These are phyloP conservation scores for Hymenoscyphus linearis DNA, from an alignment of 2,329 filamentous ascomycete genomes.

Conservation along the genomic window DNA sequence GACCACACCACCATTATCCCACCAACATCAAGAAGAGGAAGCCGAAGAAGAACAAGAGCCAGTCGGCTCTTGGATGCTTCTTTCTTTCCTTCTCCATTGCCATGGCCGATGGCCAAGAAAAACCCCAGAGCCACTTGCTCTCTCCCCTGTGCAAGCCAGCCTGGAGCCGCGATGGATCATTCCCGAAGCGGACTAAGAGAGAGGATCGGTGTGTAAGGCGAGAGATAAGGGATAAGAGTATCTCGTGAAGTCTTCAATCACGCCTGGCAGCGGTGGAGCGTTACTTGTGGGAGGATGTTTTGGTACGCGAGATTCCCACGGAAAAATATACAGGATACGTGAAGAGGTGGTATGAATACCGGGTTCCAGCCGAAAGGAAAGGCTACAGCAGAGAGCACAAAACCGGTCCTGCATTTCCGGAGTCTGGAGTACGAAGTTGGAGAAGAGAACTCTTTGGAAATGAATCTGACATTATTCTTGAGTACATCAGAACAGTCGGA, in stretches of 20 bases:
- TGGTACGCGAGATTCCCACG: neutral
- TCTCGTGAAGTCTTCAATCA: neutral
- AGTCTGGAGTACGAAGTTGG: neutral
- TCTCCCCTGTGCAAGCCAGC: neutral
- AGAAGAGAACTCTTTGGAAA: neutral
- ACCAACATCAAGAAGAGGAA: too few relatives aligned
- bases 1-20: neutral
- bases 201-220: neutral
- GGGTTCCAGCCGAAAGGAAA: neutral
- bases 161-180: neutral
- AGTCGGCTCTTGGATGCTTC: neutral
- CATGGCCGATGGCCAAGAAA: neutral
- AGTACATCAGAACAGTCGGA: neutral
- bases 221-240: slow-evolving; percentile 1
- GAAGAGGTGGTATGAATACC: neutral
- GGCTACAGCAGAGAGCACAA: neutral
- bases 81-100: neutral
- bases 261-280: neutral
- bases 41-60: neutral
- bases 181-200: neutral
- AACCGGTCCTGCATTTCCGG: neutral
- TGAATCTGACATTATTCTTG: neutral
- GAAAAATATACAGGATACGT: neutral
- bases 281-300: neutral
- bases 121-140: neutral